Evolutionary conservation across 306 rosid genomes (phyloP), one percentile per base, ranked within the genome.

Genomic region (Abrus pulchellus): DNA sequence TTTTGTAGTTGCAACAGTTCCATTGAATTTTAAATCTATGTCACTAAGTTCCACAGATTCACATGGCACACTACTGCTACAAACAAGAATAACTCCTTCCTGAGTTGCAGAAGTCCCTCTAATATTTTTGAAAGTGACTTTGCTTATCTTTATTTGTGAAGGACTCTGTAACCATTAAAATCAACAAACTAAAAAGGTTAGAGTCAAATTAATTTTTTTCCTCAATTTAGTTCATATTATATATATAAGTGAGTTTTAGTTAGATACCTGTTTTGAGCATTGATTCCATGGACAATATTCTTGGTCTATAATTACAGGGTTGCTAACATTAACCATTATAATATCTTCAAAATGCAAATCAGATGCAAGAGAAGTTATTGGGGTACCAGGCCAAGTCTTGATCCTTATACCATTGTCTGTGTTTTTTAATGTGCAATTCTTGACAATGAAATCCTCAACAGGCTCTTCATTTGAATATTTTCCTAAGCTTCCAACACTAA

Each of bases 401-500:
- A 87, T 76, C 69, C 91, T 82, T 3, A 85, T 75, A 1, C 93
- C 93, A 29, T 82, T 84, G 1, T 2, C 1, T 8, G 87, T 87
- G 8, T 64, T 32, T 0, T 7, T 78, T 7, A 90, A 0, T 1
- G 85, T 90, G 70, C 87, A 90, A 3, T 80, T 74, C 2, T 30
- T 76, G 0, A 85, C 62, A 2, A 0, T 5, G 4, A 90, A 5
- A 11, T 89, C 86, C 1, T 20, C 20, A 0, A 90, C 77, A 1
- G 68, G 80, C 1, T 74, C 72, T 59, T 90, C 86, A 1, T 69
- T 59, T 0, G 6, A 6, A 73, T 85, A 82, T 74, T 34, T 87
- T 11, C 88, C 91, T 0, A 87, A 65, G 65, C 89, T 87, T 60
- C 87, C 89, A 1, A 83, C 34, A 61, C 91, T 90, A 4, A 85